Evolutionary conservation across 2,329 filamentous ascomycete genomes (phyloP), one percentile per base, ranked within the genome.

Genomic region (Gremmenia infestans): DNA sequence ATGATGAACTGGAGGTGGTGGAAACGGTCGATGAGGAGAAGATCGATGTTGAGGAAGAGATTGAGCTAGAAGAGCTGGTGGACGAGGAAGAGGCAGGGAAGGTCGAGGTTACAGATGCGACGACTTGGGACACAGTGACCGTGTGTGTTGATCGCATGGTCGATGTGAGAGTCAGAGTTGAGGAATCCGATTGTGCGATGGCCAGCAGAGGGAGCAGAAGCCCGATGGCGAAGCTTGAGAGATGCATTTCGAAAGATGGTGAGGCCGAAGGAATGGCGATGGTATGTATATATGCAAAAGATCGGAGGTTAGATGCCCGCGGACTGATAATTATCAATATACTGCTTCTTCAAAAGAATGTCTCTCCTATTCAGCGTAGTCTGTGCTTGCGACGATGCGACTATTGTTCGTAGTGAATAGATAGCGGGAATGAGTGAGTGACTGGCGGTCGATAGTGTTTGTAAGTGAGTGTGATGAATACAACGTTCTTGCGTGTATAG

Each of bases 201-300:
- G 79, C 81, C 66, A 82, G 68, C 52, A 81, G 73, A 64, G 81
- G 81, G 67, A 85, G 74, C 60, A 78, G 67, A 59, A 74, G 68
- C 58, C 76, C 76, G 58, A 79, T 68, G 65, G 78, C 56, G 58
- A 83, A 64, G 32, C 75, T 70, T 48, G 71, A 70, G 64, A 78
- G 62, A 59, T 74, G 74, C 76, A 78, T 78, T 55, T 58, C 61
- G 60, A 57, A 46, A 22, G 42, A 37, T 42, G 35, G 47, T 45
- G 37, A 3, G 14, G 25, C 25, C 25, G 25, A 25, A 25, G 7
- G 35, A 25, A 51, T 42, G 47, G 32, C 37, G 22, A 52, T 23
- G 35, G 51, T 22, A 22, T 49, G 51, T 22, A 22, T 49, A 53
- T 52, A 25, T 39, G 45, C 23, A 43, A 46, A 22, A 39, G 28